Evolutionary conservation across 495 filamentous ascomycete species (phyloP), one percentile per base, ranked within the genome.

Genomic region (Podospora anserina): DNA sequence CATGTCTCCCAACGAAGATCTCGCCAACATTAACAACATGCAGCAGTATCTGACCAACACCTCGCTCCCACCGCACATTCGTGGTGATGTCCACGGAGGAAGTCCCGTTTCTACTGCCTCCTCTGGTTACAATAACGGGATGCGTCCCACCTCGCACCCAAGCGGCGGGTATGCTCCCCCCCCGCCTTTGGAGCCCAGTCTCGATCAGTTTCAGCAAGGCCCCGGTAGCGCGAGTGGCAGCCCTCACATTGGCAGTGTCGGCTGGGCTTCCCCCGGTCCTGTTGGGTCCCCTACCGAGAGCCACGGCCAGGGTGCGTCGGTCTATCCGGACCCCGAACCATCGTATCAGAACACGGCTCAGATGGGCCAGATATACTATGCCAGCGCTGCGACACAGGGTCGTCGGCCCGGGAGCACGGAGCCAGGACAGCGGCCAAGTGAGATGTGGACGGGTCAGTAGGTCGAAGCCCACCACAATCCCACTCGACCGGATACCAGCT

Each of bases 121-220:
- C 77, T 69, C 90, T 77, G 68, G 86, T 84, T 88, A 94, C 87
- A 72, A 81, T 68, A 80, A 81, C 30, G 78, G 78, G 18, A 83
- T 86, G 77, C 81, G 85, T 44, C 86, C 86, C 20, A 85, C 87
- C 1, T 97, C 93, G 20, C 92, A 97, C 79, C 93, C 93, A 0
- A 87, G 81, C 11, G 85, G 82, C 57, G 39, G 39, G 13, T 97
- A 94, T 74, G 91, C 87, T 27, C 92, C 92, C 7, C 94, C 95
- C 0, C 88, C 91, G 53, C 91, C 93, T 39, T 85, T 99, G 5
- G 95, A 99, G 76, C 94, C 95, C 26, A 93, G 90, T 58, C 83
- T 92, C 44, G 92, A 92, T 74, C 86, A 86, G 18, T 59, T 56
- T 34, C 91, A 94, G 69, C 88, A 90, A 39, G 84, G 86, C 2